A percentile compares a stretch with the other conserved stretches of the same genome.
These are phyloP conservation scores for Inosperma sp. DNA, from an alignment of 768 basidiomycete genomes.

Conservation along the genomic window DNA sequence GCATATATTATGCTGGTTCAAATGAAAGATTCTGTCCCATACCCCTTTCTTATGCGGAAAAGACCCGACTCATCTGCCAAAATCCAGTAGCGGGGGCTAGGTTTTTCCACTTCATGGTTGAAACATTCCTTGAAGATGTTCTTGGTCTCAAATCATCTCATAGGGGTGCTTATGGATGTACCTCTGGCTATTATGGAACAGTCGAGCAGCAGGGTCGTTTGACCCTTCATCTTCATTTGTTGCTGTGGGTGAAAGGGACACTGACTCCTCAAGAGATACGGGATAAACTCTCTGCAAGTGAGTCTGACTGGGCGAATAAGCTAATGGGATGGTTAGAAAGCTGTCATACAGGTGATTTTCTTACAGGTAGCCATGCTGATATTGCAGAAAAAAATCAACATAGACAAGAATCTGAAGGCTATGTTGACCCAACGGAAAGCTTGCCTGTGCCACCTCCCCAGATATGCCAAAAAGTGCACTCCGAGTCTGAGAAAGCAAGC, in stretches of 20 bases:
- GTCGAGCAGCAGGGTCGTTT: constrained; percentile 38
- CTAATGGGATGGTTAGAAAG: constrained; percentile 31
- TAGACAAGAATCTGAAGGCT: background rate
- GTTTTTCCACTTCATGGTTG: constrained; percentile 32
- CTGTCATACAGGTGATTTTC: constrained; percentile 29
- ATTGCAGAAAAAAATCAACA: constrained; percentile 8
- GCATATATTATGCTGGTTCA: constrained; percentile 30
- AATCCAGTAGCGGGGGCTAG: constrained; percentile 21
- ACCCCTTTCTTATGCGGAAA: background rate
- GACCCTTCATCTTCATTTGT: constrained; percentile 33
- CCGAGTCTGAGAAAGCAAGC: background rate
- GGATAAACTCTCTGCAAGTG: constrained; percentile 18
- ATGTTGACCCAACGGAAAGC: constrained; percentile 22
- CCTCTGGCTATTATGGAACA: constrained; percentile 34
- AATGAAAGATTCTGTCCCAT: constrained; percentile 21
- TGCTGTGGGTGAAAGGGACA: constrained; percentile 30
- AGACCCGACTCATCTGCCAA: background rate
- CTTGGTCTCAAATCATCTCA: constrained; percentile 18
- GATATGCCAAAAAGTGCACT: constrained; percentile 1
- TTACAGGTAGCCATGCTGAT: constrained; percentile 19
- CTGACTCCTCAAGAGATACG: constrained; percentile 30
- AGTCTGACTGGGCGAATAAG: constrained; percentile 22
- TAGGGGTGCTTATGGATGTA: constrained; percentile 26
- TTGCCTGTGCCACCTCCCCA: constrained; percentile 23
- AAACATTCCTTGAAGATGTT: constrained; percentile 28